Base-by-base conservation (phyloP, 805 yeast genomes). In the Wickerhamomyces kurtzmanii region DNA sequence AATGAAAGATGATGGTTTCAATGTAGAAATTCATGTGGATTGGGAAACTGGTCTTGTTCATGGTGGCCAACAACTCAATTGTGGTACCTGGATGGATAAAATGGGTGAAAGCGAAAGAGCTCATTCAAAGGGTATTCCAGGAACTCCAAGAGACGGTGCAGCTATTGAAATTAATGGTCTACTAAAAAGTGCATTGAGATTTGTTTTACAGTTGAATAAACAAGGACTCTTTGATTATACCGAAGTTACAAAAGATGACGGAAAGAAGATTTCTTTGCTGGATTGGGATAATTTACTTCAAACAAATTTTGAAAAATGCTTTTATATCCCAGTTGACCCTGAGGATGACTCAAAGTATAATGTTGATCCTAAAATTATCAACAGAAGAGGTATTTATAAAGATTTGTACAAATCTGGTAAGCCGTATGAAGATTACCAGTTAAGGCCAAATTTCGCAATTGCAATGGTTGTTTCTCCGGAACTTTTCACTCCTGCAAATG, bases 31-130 rank as follows among this genome's bases (percentile, higher is more conserved):
- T 2, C 44, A 56, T 32, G 85, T 87, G 24, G 96, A 89, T 50
- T 89, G 96, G 96, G 45, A 59, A 0, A 86, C 82, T 9, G 98
- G 98, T 1, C 57, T 91, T 17, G 60, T 87, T 4, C 80, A 74
- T 51, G 98, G 97, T 25, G 97, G 98, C 2, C 82, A 83, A 27
- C 94, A 82, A 52, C 72, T 57, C 51, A 89, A 89, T 49, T 89
- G 98, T 59, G 98, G 98, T 14, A 91, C 98, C 0, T 89, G 98
- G 98, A 89, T 87, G 96, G 98, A 89, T 56, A 89, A 89, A 57
- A 89, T 89, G 97, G 98, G 98, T 15, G 97, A 91, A 57, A 82
- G 94, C 45, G 74, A 54, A 20, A 64, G 56, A 31, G 96, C 97
- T 0, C 78, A 80, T 2, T 77, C 74, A 33, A 81, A 78, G 41